phyloP scores from a whole-genome alignment of 345 rosid species.

The Syzygium aromaticum region DNA sequence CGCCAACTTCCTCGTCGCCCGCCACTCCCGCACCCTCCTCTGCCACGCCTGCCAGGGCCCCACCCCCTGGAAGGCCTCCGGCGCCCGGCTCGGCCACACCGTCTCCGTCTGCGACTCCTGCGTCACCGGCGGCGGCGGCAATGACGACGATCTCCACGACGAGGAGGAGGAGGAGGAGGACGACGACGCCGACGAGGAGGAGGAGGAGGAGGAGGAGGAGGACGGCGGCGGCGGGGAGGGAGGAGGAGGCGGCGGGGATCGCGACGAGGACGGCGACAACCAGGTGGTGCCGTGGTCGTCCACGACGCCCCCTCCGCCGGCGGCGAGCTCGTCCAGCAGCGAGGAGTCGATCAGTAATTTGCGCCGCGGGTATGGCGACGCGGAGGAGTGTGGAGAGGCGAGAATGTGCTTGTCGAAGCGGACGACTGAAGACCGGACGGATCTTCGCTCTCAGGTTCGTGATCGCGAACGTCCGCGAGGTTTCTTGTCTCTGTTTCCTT shows the following conservation, averaged over 20 bases:
- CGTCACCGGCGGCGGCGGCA: conserved; percentile 5
- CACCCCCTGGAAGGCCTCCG: conserved; percentile 63
- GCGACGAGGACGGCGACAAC: conserved; percentile 31
- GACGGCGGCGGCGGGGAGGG: not conserved
- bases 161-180: conserved; percentile 11
- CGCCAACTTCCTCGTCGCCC: conserved; percentile 71
- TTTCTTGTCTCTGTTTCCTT: not conserved
- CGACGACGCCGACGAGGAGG: conserved; percentile 5
- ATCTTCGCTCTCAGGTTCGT: conserved; percentile 23
- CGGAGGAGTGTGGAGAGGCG: not conserved
- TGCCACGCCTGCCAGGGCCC: conserved; percentile 40
- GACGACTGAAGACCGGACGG: conserved; percentile 6
- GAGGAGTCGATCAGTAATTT: conserved; percentile 8
- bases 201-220: not conserved
- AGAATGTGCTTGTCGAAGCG: conserved; percentile 15
- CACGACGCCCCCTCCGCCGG: conserved; percentile 24
- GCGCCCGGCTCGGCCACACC: conserved; percentile 39
- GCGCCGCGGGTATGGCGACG: not conserved
- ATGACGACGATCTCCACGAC: conserved; percentile 3
- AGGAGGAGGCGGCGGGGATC: not conserved
- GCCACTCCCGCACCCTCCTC: conserved; percentile 47
- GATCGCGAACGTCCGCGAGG: not conserved
- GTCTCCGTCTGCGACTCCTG: conserved; percentile 45
- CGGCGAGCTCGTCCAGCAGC: conserved; percentile 25
- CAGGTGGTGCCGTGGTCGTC: conserved; percentile 56